Conservation (phyloP, 202 grass and related monocot species). For the Setaria italica region DNA sequence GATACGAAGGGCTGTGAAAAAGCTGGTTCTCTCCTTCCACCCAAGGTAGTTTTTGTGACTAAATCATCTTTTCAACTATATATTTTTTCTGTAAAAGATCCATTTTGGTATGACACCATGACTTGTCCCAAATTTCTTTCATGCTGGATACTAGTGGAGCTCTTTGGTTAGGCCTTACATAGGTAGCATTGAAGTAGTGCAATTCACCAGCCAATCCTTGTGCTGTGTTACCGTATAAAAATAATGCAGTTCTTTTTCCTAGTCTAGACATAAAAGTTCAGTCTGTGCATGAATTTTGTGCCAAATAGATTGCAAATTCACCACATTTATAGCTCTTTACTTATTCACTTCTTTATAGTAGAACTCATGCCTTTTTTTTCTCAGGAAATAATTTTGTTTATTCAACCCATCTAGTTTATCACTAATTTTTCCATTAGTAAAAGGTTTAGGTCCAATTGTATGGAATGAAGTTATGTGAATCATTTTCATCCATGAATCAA, state of each 20-base stretch:
- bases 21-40: conserved; percentile 81
- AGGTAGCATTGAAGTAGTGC: neutral
- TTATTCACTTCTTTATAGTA: neutral
- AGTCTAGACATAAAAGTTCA: conserved; percentile 16
- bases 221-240: neutral
- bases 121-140: conserved; percentile 6
- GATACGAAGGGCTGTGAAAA: conserved; percentile 97
- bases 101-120: neutral
- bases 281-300: conserved; percentile 22
- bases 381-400: conserved; percentile 2
- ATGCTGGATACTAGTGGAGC: neutral
- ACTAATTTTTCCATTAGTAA: conserved; percentile 9
- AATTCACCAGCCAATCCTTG: too few relatives aligned
- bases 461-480: neutral
- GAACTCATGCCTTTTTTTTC: neutral
- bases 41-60: conserved; percentile 59
- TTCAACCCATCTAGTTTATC: neutral
- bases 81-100: neutral
- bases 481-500: neutral
- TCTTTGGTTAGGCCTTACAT: conserved; percentile 1
- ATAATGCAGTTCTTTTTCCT: conserved; percentile 5
- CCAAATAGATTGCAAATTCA: conserved; percentile 2
- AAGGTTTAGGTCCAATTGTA: conserved; percentile 30
- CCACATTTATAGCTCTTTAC: neutral
- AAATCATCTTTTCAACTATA: conserved; percentile 10